phyloP scores from a whole-genome alignment of 2,329 filamentous ascomycete species.

The Colletotrichum tabaci region DNA sequence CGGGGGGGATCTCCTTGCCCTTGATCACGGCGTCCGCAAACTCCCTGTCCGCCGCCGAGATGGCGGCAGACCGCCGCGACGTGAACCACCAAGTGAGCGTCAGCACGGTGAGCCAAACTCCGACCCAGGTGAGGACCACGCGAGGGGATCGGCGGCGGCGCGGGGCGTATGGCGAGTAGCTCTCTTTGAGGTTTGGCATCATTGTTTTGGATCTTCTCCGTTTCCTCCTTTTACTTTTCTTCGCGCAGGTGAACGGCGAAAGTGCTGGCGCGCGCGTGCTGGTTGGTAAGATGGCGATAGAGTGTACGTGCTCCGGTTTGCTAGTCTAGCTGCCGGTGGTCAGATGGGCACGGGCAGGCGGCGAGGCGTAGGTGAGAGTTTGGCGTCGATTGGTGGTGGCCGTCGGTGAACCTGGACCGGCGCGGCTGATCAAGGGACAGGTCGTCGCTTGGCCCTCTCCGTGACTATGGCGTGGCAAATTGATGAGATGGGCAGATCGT shows the following conservation, averaged over 20 bases:
- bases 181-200: constrained; percentile 24
- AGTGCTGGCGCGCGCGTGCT: not conserved
- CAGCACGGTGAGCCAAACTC: constrained; percentile 38
- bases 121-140: constrained; percentile 41
- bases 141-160: constrained; percentile 32
- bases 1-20: constrained; percentile 35
- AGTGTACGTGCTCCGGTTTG: not conserved
- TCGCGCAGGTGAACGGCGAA: not conserved
- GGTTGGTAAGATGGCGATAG: not conserved
- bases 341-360: constrained; percentile 9
- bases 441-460: not conserved
- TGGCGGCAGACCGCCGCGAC: constrained; percentile 17
- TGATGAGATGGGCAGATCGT: not conserved
- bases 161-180: constrained; percentile 39
- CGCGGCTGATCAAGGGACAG: not conserved
- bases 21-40: constrained; percentile 33
- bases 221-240: no score
- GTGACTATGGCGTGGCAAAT: not conserved
- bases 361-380: not conserved
- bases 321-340: not conserved
- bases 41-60: not conserved
- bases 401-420: not conserved
- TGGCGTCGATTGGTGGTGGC: not conserved
- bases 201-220: no score
- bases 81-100: constrained; percentile 40